These are phyloP conservation scores for Cytospora leucostoma DNA, from an alignment of 2,329 filamentous ascomycete species.

Conservation along the genomic window DNA sequence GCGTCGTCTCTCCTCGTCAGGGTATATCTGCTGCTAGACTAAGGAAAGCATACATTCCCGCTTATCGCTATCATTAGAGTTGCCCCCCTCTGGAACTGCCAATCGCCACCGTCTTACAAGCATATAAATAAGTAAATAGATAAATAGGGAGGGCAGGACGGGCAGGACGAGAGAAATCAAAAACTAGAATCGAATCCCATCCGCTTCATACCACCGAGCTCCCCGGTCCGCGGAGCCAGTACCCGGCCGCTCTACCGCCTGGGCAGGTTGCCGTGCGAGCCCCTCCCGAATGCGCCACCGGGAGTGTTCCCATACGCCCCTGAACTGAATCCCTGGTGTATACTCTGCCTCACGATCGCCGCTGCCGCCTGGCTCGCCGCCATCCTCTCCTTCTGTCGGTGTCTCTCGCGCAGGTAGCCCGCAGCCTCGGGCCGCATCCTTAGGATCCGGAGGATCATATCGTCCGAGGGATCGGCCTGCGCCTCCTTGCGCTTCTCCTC, in stretches of 20 bases:
- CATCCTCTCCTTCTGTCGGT: constrained; percentile 90
- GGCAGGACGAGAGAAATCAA: background rate
- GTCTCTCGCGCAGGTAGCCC: constrained; percentile 83
- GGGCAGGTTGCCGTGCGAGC: constrained; percentile 42
- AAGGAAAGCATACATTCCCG: constrained; percentile 21
- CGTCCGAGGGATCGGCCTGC: constrained; percentile 94
- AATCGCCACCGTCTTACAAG: background rate
- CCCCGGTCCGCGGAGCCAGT: background rate
- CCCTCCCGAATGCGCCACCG: constrained; percentile 43
- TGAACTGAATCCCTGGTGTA: constrained; percentile 59
- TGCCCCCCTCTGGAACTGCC: constrained; percentile 1
- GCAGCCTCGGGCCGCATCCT: constrained; percentile 92
- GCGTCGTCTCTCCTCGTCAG: constrained; percentile 20
- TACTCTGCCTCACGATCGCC: constrained; percentile 90
- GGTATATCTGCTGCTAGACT: constrained; percentile 29
- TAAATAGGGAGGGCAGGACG: constrained; percentile 1
- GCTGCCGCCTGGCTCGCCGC: constrained; percentile 88
- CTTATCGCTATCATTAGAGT: constrained; percentile 11
- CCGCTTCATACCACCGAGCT: constrained; percentile 1
- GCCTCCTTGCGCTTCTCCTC: constrained; percentile 94
- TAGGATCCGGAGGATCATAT: constrained; percentile 95
- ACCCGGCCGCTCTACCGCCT: constrained; percentile 42
- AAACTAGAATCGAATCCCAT: constrained; percentile 1
- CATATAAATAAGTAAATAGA: background rate
- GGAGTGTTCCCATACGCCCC: constrained; percentile 44